Conservation (phyloP, 331 rosid genomes). For the Malus hybrid region DNA sequence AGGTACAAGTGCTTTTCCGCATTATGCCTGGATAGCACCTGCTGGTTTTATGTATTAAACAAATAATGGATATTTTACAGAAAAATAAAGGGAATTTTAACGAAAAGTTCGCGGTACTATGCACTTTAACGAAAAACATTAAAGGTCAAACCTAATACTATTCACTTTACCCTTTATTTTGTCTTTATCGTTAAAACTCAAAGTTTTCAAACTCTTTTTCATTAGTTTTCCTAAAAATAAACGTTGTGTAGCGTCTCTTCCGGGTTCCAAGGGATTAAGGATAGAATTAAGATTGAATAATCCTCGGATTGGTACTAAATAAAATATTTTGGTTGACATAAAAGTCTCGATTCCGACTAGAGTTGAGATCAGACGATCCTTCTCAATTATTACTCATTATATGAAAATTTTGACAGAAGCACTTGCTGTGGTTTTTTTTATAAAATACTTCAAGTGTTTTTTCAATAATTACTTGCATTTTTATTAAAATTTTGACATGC, state of each 20-base stretch:
- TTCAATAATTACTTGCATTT: too few relatives aligned
- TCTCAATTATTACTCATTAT: neutral
- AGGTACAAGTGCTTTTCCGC: neutral
- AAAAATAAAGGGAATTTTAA: neutral
- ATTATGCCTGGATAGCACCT: neutral
- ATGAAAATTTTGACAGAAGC: too few relatives aligned
- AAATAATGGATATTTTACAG: neutral
- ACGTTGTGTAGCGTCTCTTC: neutral
- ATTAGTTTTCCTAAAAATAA: neutral
- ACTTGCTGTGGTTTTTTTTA: too few relatives aligned
- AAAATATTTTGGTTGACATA: neutral
- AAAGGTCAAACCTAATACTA: too few relatives aligned
- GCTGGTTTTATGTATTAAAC: neutral
- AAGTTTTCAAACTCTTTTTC: too few relatives aligned
- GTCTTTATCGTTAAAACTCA: too few relatives aligned
- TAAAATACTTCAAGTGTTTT: too few relatives aligned
- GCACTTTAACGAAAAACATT: too few relatives aligned
- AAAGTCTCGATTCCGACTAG: neutral
- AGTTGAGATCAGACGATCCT: neutral
- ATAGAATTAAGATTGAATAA: neutral
- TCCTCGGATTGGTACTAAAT: neutral
- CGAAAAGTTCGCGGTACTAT: too few relatives aligned
- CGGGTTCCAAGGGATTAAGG: neutral
- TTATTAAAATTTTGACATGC: neutral
- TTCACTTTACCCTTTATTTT: too few relatives aligned